A percentile compares a stretch with the other conserved stretches of the same genome.
phyloP scores from a whole-genome alignment of 163 green algal genomes.

The Scenedesmus sp. region DNA sequence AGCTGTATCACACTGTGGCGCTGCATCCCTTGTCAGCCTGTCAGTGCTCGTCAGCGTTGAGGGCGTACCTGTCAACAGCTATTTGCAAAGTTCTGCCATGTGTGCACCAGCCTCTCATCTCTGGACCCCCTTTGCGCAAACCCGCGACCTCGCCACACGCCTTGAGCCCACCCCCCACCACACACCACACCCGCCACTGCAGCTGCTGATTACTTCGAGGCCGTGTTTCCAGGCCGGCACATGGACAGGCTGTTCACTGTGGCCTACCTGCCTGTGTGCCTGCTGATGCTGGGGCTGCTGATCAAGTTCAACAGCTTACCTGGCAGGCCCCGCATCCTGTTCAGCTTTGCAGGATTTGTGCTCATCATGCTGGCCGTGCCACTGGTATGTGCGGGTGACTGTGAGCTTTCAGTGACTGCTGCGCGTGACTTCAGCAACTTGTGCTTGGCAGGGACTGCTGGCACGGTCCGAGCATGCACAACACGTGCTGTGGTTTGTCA shows the following conservation, averaged over 20 bases:
- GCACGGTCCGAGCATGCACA: background rate
- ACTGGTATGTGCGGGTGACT: conserved; percentile 58
- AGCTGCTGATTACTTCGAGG: conserved; percentile 78
- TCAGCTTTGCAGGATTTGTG: conserved; percentile 75
- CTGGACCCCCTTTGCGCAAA: too few relatives aligned
- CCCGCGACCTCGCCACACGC: too few relatives aligned
- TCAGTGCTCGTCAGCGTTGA: too few relatives aligned
- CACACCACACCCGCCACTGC: background rate
- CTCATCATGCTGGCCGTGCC: conserved; percentile 68
- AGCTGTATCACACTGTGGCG: too few relatives aligned
- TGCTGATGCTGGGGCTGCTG: conserved; percentile 65
- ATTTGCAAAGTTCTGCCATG: background rate
- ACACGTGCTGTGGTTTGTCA: too few relatives aligned
- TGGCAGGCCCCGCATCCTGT: conserved; percentile 61
- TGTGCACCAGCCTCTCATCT: background rate
- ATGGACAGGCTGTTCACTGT: conserved; percentile 82
- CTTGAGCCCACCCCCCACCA: too few relatives aligned
- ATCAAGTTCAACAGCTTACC: conserved; percentile 61
- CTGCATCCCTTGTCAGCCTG: background rate
- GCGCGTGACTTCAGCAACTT: background rate
- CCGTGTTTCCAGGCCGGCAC: conserved; percentile 75
- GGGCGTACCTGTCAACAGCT: too few relatives aligned
- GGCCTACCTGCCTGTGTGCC: conserved; percentile 77
- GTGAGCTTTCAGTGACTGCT: background rate
- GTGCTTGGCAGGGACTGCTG: background rate